Evolutionary conservation across 139 green algal genomes (phyloP), one percentile per base, ranked within the genome.

Genomic region (Auxenochlorella pyrenoidosa): DNA sequence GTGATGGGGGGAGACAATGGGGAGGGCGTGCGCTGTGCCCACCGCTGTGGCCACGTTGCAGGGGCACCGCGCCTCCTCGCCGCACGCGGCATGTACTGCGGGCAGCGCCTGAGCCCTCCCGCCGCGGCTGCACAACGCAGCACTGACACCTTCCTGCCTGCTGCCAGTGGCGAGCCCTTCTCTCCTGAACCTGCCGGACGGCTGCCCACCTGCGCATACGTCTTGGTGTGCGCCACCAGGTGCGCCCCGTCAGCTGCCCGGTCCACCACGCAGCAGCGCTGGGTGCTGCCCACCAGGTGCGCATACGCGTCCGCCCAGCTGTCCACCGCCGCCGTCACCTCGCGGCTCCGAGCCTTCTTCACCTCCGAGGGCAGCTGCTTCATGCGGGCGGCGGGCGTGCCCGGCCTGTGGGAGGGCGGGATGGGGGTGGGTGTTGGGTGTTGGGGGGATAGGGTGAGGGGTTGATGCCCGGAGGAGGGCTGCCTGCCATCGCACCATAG

Each of bases 301-400:
- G 51, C 32, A 84, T 97, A 96, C 40, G 87, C 82, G 6, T 88
- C 28, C 0, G 18, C 44, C 88, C 95, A 98, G 26, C 87, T 88
- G 51, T 98, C 96, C 24, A 97, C 93, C 80, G 94, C 78, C 36
- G 89, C 83, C 1, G 94, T 95, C 21, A 98, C 75, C 84, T 92
- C 82, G n/a, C 95, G 85, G 51, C 86, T 96, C 54, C 95, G 91
- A 60, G 65, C 22, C 87, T 94, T 94, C 51, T 94, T 91, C 32
- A 91, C 59, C 13, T 87, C 22, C 21, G 82, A 85, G 28, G 87
- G 89, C 81, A 95, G 78, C 63, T 82, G 82, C 81, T 95, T 95
- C 97, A 99, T 99, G 71, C 95, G 91, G 32, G 96, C 97, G 2
- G 97, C 97, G 2, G 97, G 96, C 0, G 97, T 99, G 78, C 97